Conservation (phyloP, 768 basidiomycete genomes). For the Russula olivacea region DNA sequence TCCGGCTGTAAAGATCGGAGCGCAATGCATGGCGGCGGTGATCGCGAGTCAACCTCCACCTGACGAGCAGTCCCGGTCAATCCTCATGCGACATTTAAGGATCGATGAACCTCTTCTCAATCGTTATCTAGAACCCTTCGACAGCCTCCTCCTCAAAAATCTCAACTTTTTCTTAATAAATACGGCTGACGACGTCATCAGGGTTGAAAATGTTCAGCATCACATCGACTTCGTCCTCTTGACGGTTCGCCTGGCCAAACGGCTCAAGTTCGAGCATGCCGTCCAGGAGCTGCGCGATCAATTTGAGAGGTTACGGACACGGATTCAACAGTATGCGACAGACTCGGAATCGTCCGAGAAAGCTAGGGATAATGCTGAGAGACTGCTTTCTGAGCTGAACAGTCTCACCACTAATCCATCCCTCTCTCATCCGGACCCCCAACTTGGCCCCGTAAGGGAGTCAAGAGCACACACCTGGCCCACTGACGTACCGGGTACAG, state of each 20-base stretch:
- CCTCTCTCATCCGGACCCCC: background rate
- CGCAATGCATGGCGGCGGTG: conserved; percentile 4
- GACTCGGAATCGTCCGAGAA: background rate
- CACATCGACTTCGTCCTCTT: background rate
- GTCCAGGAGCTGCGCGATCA: background rate
- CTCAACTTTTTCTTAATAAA: conserved; percentile 9
- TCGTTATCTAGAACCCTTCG: background rate
- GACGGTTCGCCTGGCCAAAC: background rate
- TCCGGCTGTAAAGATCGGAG: background rate
- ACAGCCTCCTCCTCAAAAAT: conserved; percentile 2
- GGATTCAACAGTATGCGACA: background rate
- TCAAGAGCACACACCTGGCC: background rate
- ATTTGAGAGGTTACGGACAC: background rate
- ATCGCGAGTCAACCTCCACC: background rate
- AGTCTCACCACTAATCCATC: background rate
- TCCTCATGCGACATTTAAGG: background rate
- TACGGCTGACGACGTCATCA: background rate
- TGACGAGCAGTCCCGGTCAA: background rate
- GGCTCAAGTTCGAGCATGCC: background rate
- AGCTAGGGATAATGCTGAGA: background rate
- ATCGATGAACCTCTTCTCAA: background rate
- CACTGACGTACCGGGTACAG: background rate
- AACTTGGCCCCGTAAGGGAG: background rate
- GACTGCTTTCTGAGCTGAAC: background rate
- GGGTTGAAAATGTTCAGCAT: background rate